A percentile compares a stretch with the other conserved stretches of the same genome.
Conservation (phyloP, 345 rosid species). For the Kernera saxatilis region DNA sequence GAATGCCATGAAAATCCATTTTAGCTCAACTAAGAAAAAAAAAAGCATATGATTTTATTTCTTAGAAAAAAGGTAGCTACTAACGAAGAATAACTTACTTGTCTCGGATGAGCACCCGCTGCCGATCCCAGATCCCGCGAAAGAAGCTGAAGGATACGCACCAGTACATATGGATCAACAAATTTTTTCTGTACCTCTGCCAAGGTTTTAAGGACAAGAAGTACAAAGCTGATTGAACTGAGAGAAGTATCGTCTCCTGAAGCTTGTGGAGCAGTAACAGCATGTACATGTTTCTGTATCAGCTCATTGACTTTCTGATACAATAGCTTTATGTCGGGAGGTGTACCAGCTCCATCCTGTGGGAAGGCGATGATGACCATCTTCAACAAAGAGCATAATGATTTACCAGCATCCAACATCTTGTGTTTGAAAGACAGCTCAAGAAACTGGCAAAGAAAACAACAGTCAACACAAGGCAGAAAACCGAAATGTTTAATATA, state of each 20-base stretch:
- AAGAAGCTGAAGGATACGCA: constrained; percentile 77
- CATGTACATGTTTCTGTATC: constrained; percentile 72
- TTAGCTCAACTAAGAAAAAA: neutral
- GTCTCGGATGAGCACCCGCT: constrained; percentile 70
- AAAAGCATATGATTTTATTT: neutral
- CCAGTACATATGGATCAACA: constrained; percentile 66
- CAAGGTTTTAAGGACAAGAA: constrained; percentile 80
- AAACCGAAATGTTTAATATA: neutral
- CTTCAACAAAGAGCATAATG: constrained; percentile 87
- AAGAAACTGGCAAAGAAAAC: constrained; percentile 56
- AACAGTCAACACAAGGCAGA: constrained; percentile 16
- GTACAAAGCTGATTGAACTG: constrained; percentile 73
- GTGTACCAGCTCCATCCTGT: constrained; percentile 54
- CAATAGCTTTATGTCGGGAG: constrained; percentile 63
- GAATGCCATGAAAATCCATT: constrained; percentile 9
- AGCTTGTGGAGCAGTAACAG: constrained; percentile 54
- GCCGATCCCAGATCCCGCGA: constrained; percentile 86
- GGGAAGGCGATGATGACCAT: constrained; percentile 91
- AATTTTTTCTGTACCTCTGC: constrained; percentile 72
- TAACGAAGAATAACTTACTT: constrained; percentile 45
- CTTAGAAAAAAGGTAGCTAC: neutral
- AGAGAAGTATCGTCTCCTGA: constrained; percentile 69
- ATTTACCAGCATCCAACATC: constrained; percentile 91
- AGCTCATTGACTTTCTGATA: constrained; percentile 81
- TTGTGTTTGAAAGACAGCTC: constrained; percentile 95